Conservation (phyloP, 1,139 yeast genomes). For the Geotrichum carabidarum region DNA sequence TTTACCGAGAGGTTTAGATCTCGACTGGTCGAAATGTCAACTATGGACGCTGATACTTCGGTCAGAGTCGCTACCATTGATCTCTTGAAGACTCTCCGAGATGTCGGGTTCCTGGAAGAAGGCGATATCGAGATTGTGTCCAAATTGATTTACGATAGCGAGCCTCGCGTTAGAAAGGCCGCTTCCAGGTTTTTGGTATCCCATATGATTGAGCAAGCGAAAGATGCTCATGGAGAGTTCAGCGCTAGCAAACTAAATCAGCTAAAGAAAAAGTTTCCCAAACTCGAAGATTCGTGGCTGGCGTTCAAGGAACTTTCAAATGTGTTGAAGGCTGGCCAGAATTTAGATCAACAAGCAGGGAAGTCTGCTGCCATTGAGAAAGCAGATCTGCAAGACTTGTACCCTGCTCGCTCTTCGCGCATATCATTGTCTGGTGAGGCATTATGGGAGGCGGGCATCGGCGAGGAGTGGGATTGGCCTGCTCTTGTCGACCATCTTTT, state of each 20-base stretch:
- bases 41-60: conserved; percentile 48
- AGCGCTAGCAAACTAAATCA: conserved; percentile 22
- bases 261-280: conserved; percentile 20
- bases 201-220: conserved; percentile 24
- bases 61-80: conserved; percentile 52
- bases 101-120: conserved; percentile 59
- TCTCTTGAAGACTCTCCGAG: conserved; percentile 53
- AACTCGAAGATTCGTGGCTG: conserved; percentile 26
- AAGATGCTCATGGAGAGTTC: conserved; percentile 20
- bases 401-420: conserved; percentile 21
- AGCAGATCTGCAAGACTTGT: conserved; percentile 19
- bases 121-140: conserved; percentile 42
- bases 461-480: conserved; percentile 25
- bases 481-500: conserved; percentile 27
- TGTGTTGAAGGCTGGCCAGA: conserved; percentile 20
- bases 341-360: conserved; percentile 17
- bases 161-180: conserved; percentile 34
- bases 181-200: conserved; percentile 30
- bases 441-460: conserved; percentile 22
- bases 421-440: conserved; percentile 26
- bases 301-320: conserved; percentile 25
- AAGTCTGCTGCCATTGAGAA: conserved; percentile 14
- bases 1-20: conserved; percentile 66
- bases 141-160: conserved; percentile 45
- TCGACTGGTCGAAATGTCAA: conserved; percentile 60